Base-by-base conservation (phyloP, 164 flowering plant genomes). In the Berberis thunbergii region DNA sequence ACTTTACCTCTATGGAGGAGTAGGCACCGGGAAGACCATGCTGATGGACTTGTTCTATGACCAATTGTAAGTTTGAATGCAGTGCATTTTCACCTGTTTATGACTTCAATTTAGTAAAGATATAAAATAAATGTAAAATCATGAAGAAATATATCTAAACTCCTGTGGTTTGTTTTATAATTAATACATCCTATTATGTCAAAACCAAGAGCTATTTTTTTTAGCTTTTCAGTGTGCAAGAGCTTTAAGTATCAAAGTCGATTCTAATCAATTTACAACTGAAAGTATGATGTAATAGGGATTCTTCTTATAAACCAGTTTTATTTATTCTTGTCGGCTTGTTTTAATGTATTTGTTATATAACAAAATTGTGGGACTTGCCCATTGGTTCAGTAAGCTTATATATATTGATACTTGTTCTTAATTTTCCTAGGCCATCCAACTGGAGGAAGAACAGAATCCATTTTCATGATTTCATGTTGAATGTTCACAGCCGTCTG, bases 1-100 rank as follows among this genome's bases (percentile, higher is more conserved):
- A 59, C 83, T 95, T 57, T 95, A 95, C 65, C 96, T 95, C 40
- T 87, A 87, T 76, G 99, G 99, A 62, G 99, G 99, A 73, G 99
- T 95, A 39, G 99, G 99, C 65, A 95, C 99, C 4, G 99, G 99
- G 11, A 95, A 95, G 77, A 95, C 99, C 11, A 95, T 95, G 99
- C 71, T 95, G 78, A 95, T 95, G 99, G 99, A 95, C 83, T 76
- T 95, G 68, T 95, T 95, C 68, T 94, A 57, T 71, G 78, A 84
- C 64, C 96, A 94, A 64, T 64, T 94, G 99, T 94, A 76, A 83
- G 96, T 75, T 13, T 54, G 45, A 26, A 26, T 59, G 12, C 9
- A 64, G 62, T 63, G 50, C 4, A 4, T 48, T 48, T 48, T 7
- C 50, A 2, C 50, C 5, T 48, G 9, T 48, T 4, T 6, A 6